A percentile compares a stretch with the other conserved stretches of the same genome.
Evolutionary conservation across 2,329 filamentous ascomycete genomes (phyloP).

Genomic region (Cryphonectria radicalis): DNA sequence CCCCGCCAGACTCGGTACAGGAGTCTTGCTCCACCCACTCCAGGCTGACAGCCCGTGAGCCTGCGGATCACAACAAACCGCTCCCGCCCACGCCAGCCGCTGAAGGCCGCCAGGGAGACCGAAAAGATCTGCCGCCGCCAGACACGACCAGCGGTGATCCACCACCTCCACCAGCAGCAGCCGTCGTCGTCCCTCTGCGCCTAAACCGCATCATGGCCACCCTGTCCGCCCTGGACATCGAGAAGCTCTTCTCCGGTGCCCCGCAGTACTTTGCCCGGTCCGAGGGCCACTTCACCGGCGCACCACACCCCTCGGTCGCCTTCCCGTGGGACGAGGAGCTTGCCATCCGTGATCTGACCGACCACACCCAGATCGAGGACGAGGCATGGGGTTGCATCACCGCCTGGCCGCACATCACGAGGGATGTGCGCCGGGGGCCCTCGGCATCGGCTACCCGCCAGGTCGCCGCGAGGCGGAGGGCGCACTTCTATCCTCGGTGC

Average conservation of each 20-base stretch:
- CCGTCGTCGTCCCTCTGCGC: conserved; percentile 48
- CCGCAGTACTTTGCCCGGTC: conserved; percentile 71
- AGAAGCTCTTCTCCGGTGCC: conserved; percentile 75
- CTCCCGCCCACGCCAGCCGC: conserved; percentile 57
- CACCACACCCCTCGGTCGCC: conserved; percentile 65
- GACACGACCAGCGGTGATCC: conserved; percentile 35
- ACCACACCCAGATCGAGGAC: conserved; percentile 67
- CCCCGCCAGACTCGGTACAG: conserved; percentile 40
- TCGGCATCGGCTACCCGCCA: conserved; percentile 46
- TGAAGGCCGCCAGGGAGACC: conserved; percentile 44
- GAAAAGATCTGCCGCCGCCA: conserved; percentile 25
- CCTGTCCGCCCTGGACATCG: conserved; percentile 62
- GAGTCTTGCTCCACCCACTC: conserved; percentile 24
- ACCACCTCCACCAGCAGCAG: not conserved
- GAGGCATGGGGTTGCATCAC: conserved; percentile 66
- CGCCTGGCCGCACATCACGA: conserved; percentile 65
- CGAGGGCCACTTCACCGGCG: conserved; percentile 62
- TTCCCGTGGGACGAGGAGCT: conserved; percentile 70
- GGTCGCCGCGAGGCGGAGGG: conserved; percentile 50
- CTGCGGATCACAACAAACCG: conserved; percentile 59
- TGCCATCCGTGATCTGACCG: conserved; percentile 64
- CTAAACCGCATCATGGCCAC: conserved; percentile 63
- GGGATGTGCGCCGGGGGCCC: conserved; percentile 51
- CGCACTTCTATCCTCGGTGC: conserved; percentile 63
- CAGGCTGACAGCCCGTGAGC: conserved; percentile 40